These are phyloP conservation scores for Alternaria metachromatica DNA, from an alignment of 2,329 filamentous ascomycete genomes.

Conservation along the genomic window DNA sequence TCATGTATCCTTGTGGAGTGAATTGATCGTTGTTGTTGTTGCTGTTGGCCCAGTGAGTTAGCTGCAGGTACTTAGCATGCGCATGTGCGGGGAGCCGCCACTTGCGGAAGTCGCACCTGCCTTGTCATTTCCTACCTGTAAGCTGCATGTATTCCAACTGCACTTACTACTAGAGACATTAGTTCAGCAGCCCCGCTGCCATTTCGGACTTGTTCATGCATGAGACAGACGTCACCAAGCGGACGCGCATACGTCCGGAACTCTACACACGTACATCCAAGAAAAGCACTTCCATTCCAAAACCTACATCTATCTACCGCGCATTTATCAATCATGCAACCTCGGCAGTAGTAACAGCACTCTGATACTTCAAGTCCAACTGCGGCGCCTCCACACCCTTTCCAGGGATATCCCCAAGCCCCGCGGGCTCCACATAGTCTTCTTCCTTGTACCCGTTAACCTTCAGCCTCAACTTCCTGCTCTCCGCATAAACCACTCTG, in stretches of 20 bases:
- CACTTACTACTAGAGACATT: not conserved
- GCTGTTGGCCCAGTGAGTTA: not conserved
- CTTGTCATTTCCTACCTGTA: not conserved
- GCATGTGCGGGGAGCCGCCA: slow-evolving; percentile 2
- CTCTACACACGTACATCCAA: not conserved
- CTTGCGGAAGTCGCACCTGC: not conserved
- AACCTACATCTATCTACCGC: not conserved
- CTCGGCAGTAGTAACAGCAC: slow-evolving; percentile 24
- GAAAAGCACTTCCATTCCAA: not conserved
- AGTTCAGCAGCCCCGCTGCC: not conserved
- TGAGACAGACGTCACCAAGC: not conserved
- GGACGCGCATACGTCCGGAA: not conserved
- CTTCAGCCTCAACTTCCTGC: slow-evolving; percentile 48
- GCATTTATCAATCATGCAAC: not conserved
- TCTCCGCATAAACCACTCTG: slow-evolving; percentile 51
- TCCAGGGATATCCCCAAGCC: slow-evolving; percentile 46
- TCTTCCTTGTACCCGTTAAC: slow-evolving; percentile 47
- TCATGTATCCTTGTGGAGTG: not conserved
- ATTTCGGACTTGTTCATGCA: not conserved
- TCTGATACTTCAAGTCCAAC: slow-evolving; percentile 22
- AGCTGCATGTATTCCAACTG: not conserved
- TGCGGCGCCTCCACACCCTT: slow-evolving; percentile 24
- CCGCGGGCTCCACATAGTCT: slow-evolving; percentile 49
- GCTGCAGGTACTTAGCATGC: not conserved
- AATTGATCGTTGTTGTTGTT: not conserved